A percentile compares a stretch with the other conserved stretches of the same genome.
These are phyloP conservation scores for Xylogone sp. DNA, from an alignment of 2,329 filamentous ascomycete species.

Conservation along the genomic window DNA sequence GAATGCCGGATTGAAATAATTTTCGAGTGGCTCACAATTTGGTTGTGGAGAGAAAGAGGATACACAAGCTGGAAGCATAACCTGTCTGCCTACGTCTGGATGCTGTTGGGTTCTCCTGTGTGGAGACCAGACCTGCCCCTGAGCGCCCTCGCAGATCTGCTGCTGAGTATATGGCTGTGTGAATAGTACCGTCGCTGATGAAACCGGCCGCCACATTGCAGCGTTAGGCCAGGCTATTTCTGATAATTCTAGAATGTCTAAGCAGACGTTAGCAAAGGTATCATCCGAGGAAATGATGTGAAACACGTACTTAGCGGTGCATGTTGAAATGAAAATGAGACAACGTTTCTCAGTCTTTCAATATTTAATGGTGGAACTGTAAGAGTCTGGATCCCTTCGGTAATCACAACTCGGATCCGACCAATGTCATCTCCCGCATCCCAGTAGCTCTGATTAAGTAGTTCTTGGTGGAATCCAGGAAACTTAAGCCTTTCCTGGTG, in stretches of 20 bases:
- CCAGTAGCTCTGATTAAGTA: slow-evolving; percentile 69
- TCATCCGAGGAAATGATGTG: background rate
- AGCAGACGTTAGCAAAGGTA: background rate
- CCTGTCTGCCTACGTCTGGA: too few relatives aligned
- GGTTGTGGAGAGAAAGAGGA: slow-evolving; percentile 24
- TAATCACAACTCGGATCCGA: slow-evolving; percentile 72
- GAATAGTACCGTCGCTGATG: slow-evolving; percentile 31
- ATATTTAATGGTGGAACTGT: slow-evolving; percentile 48
- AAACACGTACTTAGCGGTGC: slow-evolving; percentile 57
- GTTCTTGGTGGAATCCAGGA: slow-evolving; percentile 65
- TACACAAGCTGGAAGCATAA: slow-evolving; percentile 14
- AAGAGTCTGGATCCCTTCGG: slow-evolving; percentile 64
- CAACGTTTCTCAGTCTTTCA: slow-evolving; percentile 66
- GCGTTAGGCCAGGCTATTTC: slow-evolving; percentile 78
- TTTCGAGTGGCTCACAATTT: slow-evolving; percentile 36
- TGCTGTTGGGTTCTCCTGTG: slow-evolving; percentile 26
- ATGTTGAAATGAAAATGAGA: slow-evolving; percentile 82
- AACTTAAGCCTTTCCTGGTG: slow-evolving; percentile 64
- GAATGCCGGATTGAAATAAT: slow-evolving; percentile 24
- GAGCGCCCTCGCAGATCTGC: slow-evolving; percentile 40
- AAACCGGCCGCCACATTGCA: slow-evolving; percentile 59
- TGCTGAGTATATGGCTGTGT: slow-evolving; percentile 24
- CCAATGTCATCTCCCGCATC: slow-evolving; percentile 67
- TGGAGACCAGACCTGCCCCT: slow-evolving; percentile 63
- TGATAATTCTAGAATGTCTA: slow-evolving; percentile 69